Evolutionary conservation across 768 basidiomycete species (phyloP).

Genomic region (Suillus placidus): DNA sequence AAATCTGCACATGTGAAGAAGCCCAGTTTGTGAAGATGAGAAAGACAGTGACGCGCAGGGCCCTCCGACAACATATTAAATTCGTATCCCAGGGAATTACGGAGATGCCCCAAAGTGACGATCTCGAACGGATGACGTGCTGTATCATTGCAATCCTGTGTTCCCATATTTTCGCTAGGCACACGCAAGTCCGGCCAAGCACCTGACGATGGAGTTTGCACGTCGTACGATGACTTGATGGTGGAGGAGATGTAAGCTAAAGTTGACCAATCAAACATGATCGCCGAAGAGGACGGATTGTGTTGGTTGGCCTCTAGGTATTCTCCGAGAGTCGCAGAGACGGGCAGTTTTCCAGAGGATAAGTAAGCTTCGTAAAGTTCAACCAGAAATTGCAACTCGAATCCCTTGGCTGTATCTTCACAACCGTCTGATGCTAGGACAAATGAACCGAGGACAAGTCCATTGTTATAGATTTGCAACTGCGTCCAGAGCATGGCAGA

Average conservation of each 20-base stretch:
- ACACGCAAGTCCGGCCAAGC: constrained; percentile 47
- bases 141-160: constrained; percentile 27
- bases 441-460: constrained; percentile 66
- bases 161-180: constrained; percentile 37
- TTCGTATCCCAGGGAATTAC: constrained; percentile 59
- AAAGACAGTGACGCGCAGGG: constrained; percentile 54
- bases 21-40: constrained; percentile 63
- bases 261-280: constrained; percentile 71
- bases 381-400: constrained; percentile 62
- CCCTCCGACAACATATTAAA: constrained; percentile 58
- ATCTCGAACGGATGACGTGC: constrained; percentile 55
- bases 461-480: constrained; percentile 65
- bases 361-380: constrained; percentile 55
- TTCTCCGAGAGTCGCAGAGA: constrained; percentile 52
- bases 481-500: constrained; percentile 67
- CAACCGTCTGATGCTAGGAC: constrained; percentile 44
- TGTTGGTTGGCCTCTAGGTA: constrained; percentile 55
- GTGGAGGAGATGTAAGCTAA: constrained; percentile 63
- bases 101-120: constrained; percentile 59
- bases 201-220: constrained; percentile 11
- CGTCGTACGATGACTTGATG: constrained; percentile 44
- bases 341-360: constrained; percentile 39
- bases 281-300: constrained; percentile 41
- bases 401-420: constrained; percentile 46
- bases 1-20: constrained; percentile 56